These are phyloP conservation scores for Chaetothyriales sp. DNA, from an alignment of 2,329 filamentous ascomycete genomes.

Conservation along the genomic window DNA sequence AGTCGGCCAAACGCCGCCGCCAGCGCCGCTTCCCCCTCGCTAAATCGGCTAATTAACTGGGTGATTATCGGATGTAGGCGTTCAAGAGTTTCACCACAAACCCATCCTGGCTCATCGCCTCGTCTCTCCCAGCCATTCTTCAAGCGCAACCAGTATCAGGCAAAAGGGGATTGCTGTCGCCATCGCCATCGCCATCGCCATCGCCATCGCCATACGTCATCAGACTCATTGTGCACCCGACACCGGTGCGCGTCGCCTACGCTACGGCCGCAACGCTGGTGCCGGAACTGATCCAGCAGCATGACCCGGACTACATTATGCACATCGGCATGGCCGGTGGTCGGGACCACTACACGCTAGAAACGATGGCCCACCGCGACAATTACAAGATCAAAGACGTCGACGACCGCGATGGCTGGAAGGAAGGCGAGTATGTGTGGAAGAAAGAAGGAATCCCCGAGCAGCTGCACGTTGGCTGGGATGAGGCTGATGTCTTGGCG, in stretches of 20 bases:
- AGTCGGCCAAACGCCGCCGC: background rate
- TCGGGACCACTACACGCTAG: constrained; percentile 54
- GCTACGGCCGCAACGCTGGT: constrained; percentile 48
- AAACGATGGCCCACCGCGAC: constrained; percentile 56
- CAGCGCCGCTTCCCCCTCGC: background rate
- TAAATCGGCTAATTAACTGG: background rate
- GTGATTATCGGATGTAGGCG: constrained; percentile 38
- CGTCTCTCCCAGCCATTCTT: constrained; percentile 51
- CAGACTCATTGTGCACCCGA: constrained; percentile 50
- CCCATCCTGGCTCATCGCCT: constrained; percentile 68
- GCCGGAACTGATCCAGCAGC: constrained; percentile 46
- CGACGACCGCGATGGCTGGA: constrained; percentile 37
- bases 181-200: constrained; percentile 27
- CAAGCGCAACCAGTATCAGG: constrained; percentile 26
- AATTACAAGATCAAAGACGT: constrained; percentile 60
- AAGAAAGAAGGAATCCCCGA: constrained; percentile 36
- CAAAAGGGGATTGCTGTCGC: constrained; percentile 9
- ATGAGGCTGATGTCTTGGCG: constrained; percentile 42
- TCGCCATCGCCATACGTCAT: constrained; percentile 28
- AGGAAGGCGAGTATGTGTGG: constrained; percentile 38
- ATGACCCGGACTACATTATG: constrained; percentile 50
- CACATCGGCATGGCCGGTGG: constrained; percentile 69
- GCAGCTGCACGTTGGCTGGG: constrained; percentile 43
- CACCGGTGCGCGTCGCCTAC: constrained; percentile 60
- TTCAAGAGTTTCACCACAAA: constrained; percentile 64